Conservation (phyloP, 2,329 filamentous ascomycete genomes). For the Calonectria naviculata region DNA sequence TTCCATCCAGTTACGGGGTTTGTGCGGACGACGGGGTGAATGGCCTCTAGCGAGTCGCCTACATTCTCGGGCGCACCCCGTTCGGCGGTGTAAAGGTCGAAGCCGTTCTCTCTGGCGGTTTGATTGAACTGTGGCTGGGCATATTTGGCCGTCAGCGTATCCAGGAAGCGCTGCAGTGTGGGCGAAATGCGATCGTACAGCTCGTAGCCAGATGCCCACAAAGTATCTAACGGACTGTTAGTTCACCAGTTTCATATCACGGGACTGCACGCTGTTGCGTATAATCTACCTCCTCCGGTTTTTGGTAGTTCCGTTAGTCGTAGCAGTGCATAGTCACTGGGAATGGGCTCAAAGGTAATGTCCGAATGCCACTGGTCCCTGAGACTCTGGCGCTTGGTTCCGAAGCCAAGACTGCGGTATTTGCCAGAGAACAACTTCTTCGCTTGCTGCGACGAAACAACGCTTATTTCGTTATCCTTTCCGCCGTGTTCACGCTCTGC, state of each 20-base stretch:
- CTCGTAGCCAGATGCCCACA: conserved; percentile 76
- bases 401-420: conserved; percentile 1
- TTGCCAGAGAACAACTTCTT: conserved; percentile 42
- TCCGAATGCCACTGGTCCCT: conserved; percentile 9
- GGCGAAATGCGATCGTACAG: conserved; percentile 72
- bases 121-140: conserved; percentile 44
- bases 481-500: conserved; percentile 62
- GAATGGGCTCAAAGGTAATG: conserved; percentile 72
- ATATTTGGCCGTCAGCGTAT: conserved; percentile 66
- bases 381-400: conserved; percentile 41
- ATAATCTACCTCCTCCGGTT: conserved; percentile 58
- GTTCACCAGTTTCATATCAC: conserved; percentile 19
- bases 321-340: conserved; percentile 71
- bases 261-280: conserved; percentile 15
- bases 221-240: conserved; percentile 54
- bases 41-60: conserved; percentile 56
- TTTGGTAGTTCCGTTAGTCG: conserved; percentile 63
- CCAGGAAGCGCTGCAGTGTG: conserved; percentile 67
- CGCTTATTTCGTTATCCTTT: conserved; percentile 69
- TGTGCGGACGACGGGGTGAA: conserved; percentile 65
- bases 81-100: conserved; percentile 54
- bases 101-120: conserved; percentile 53
- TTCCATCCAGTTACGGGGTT: conserved; percentile 70
- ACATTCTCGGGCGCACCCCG: conserved; percentile 63
- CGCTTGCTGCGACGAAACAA: conserved; percentile 65